Evolutionary conservation across 345 rosid genomes (phyloP).

Genomic region (Cardamine resedifolia): DNA sequence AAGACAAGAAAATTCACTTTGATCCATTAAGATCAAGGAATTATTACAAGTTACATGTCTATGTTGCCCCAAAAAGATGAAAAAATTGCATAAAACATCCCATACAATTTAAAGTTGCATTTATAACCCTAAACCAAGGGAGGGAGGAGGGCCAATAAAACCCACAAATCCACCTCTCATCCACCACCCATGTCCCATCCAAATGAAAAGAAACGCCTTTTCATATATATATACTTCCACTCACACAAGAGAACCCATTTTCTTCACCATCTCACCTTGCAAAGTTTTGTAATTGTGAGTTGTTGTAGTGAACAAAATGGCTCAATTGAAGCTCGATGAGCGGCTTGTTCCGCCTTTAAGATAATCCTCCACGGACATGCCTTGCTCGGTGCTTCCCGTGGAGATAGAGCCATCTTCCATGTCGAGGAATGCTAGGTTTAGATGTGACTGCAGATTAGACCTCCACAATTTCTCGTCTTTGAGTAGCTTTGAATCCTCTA

Average conservation of each 20-base stretch:
- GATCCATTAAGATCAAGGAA: slow-evolving; percentile 38
- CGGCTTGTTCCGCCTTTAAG: slow-evolving; percentile 83
- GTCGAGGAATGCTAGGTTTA: slow-evolving; percentile 74
- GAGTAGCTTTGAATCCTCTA: slow-evolving; percentile 46
- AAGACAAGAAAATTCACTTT: slow-evolving; percentile 30
- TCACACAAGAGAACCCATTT: not conserved
- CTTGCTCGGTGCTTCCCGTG: slow-evolving; percentile 56
- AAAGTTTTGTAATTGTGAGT: slow-evolving; percentile 5
- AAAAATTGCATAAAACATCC: not conserved
- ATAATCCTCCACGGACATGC: slow-evolving; percentile 73
- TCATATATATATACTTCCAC: slow-evolving; percentile 3
- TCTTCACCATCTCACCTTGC: slow-evolving; percentile 17
- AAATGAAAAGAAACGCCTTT: slow-evolving; percentile 5
- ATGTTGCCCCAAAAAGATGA: not conserved
- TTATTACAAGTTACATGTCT: slow-evolving; percentile 14
- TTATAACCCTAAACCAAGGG: slow-evolving; percentile 34
- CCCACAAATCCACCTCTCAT: slow-evolving; percentile 68
- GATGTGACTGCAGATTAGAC: slow-evolving; percentile 79
- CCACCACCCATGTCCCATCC: slow-evolving; percentile 58
- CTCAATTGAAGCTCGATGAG: slow-evolving; percentile 77
- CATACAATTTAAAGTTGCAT: not conserved
- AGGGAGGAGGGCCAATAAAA: slow-evolving; percentile 61
- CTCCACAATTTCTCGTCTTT: slow-evolving; percentile 50
- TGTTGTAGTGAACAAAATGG: not conserved
- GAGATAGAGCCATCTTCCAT: slow-evolving; percentile 71